Conservation (phyloP, 2,329 filamentous ascomycete species). For the Fusarium oxysporum region DNA sequence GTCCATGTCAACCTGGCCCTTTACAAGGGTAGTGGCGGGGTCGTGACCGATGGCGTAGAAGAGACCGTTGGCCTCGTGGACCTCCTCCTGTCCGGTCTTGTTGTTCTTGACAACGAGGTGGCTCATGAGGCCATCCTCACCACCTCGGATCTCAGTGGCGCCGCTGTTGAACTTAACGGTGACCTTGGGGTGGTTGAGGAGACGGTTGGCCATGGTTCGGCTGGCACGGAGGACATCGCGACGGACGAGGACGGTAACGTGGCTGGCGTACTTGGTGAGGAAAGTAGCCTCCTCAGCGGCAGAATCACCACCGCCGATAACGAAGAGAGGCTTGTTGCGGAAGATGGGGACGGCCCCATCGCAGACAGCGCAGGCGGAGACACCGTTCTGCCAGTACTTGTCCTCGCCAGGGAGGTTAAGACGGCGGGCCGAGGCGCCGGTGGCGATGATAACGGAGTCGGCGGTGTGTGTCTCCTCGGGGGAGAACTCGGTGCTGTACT, state of each 20-base stretch:
- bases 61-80: constrained; percentile 88
- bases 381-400: constrained; percentile 96
- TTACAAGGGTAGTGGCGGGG: constrained; percentile 89
- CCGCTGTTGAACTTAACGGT: constrained; percentile 88
- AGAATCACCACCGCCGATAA: constrained; percentile 96
- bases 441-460: constrained; percentile 93
- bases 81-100: constrained; percentile 79
- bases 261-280: constrained; percentile 95
- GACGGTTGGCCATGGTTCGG: constrained; percentile 89
- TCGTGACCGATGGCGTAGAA: constrained; percentile 99
- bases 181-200: constrained; percentile 87
- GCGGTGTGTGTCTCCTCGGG: constrained; percentile 88
- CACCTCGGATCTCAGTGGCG: constrained; percentile 85
- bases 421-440: constrained; percentile 89
- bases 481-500: constrained; percentile 90
- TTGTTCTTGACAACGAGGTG: constrained; percentile 86
- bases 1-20: constrained; percentile 89
- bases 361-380: constrained; percentile 96
- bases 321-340: constrained; percentile 93
- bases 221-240: constrained; percentile 87
- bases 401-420: constrained; percentile 89
- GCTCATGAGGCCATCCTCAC: constrained; percentile 88
- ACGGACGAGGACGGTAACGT: constrained; percentile 93
- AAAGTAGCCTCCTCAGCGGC: constrained; percentile 98
- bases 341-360: constrained; percentile 98